phyloP scores from a whole-genome alignment of 2,329 filamentous ascomycete species.

The Lachnellula suecica region DNA sequence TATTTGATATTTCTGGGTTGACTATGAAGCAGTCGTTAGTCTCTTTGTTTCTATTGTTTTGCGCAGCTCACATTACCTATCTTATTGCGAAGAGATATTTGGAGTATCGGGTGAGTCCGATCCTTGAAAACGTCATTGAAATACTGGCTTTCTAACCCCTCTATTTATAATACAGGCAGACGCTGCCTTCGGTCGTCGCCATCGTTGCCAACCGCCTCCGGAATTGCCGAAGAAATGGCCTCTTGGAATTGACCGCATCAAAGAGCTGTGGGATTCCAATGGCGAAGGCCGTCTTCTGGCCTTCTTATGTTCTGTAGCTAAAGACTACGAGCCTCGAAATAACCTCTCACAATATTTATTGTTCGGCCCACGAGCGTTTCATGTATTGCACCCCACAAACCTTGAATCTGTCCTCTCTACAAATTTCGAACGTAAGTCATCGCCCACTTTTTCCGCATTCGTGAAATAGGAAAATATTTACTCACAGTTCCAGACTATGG shows the following conservation, averaged over 20 bases:
- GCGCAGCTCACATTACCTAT: neutral
- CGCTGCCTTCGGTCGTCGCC: constrained; percentile 16
- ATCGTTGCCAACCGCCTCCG: constrained; percentile 33
- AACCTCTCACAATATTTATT: constrained; percentile 30
- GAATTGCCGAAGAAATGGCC: constrained; percentile 34
- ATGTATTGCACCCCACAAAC: constrained; percentile 27
- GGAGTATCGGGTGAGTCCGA: neutral
- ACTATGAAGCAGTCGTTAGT: neutral
- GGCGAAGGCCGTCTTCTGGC: constrained; percentile 28
- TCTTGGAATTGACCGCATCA: constrained; percentile 35
- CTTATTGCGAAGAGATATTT: neutral
- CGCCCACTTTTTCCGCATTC: neutral
- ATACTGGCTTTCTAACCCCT: neutral
- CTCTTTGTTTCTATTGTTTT: neutral
- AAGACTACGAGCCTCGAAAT: constrained; percentile 32
- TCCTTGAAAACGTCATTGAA: neutral
- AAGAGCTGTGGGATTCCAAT: constrained; percentile 28
- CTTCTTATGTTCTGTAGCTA: constrained; percentile 26
- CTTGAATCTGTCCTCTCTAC: constrained; percentile 30
- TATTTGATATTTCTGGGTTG: neutral
- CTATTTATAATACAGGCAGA: constrained; percentile 5
- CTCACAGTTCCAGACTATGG: constrained; percentile 20
- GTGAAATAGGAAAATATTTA: neutral
- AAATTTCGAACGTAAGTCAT: constrained; percentile 22
- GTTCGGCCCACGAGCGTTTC: constrained; percentile 29